phyloP scores from a whole-genome alignment of 192 early-diverging fungal genomes.

The Lunasporangiospora selenospora region DNA sequence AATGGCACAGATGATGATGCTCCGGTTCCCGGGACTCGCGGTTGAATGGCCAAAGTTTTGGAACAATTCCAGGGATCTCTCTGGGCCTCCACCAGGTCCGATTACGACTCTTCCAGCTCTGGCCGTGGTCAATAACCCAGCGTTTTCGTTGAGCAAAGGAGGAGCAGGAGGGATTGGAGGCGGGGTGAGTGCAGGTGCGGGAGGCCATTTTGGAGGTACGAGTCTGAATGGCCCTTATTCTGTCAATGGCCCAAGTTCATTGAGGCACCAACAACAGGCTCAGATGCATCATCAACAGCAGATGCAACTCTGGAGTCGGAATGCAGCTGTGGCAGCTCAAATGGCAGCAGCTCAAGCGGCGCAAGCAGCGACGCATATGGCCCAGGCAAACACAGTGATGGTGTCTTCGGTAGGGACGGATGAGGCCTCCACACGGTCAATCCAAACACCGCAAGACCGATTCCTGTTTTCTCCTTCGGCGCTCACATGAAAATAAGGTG shows the following conservation, averaged over 20 bases:
- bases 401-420: neutral
- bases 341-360: neutral
- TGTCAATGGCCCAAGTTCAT: constrained; percentile 34
- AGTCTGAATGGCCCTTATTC: constrained; percentile 23
- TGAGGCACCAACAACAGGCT: constrained; percentile 42
- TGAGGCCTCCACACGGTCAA: neutral
- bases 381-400: neutral
- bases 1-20: constrained; percentile 50
- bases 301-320: constrained; percentile 44
- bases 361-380: neutral
- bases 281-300: constrained; percentile 50
- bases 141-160: constrained; percentile 26
- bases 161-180: constrained; percentile 22
- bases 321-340: constrained; percentile 14
- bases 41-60: constrained; percentile 48
- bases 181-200: constrained; percentile 38
- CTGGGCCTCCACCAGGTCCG: constrained; percentile 35
- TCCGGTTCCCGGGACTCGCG: constrained; percentile 38
- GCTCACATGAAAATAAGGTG: no score
- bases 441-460: neutral
- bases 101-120: constrained; percentile 31
- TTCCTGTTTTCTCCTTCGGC: no score
- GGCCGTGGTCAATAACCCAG: constrained; percentile 40
- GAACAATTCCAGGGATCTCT: constrained; percentile 36
- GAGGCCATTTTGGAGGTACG: constrained; percentile 35